A percentile compares a stretch with the other conserved stretches of the same genome.
Conservation (phyloP, 495 filamentous ascomycete species). For the Elasticomyces elasticus region DNA sequence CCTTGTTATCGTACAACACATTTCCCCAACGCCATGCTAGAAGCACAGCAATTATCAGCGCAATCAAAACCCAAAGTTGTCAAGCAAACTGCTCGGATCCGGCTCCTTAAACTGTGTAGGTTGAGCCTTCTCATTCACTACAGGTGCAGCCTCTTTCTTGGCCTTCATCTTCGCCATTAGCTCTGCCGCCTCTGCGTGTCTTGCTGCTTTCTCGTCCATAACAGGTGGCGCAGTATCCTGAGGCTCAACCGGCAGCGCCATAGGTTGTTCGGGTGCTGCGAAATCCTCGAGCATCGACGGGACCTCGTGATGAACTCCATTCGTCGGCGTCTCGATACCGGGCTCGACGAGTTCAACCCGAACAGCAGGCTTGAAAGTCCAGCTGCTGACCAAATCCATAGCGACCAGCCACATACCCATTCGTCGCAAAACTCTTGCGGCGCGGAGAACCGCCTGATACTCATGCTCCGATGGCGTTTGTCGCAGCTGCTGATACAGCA, state of each 20-base stretch:
- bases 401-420: conserved; percentile 97
- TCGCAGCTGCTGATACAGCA: conserved; percentile 79
- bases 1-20: background rate
- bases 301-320: conserved; percentile 12
- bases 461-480: conserved; percentile 50
- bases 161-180: conserved; percentile 38
- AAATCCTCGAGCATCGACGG: conserved; percentile 25
- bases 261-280: conserved; percentile 12
- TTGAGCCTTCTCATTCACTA: conserved; percentile 43
- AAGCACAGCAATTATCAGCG: background rate
- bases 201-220: conserved; percentile 6
- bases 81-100: conserved; percentile 56
- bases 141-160: conserved; percentile 31
- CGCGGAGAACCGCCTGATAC: conserved; percentile 85
- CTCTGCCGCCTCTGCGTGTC: conserved; percentile 25
- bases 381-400: conserved; percentile 67
- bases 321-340: background rate
- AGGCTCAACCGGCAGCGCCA: conserved; percentile 4
- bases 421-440: conserved; percentile 75
- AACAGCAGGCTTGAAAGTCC: conserved; percentile 52
- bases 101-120: conserved; percentile 86
- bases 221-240: background rate
- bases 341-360: background rate
- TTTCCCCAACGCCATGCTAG: conserved; percentile 4
- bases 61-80: conserved; percentile 35